Percentiles rank a stretch among this genome's conserved stretches.
Evolutionary conservation across 2,329 filamentous ascomycete genomes (phyloP).

Genomic region (Apiospora koreana): DNA sequence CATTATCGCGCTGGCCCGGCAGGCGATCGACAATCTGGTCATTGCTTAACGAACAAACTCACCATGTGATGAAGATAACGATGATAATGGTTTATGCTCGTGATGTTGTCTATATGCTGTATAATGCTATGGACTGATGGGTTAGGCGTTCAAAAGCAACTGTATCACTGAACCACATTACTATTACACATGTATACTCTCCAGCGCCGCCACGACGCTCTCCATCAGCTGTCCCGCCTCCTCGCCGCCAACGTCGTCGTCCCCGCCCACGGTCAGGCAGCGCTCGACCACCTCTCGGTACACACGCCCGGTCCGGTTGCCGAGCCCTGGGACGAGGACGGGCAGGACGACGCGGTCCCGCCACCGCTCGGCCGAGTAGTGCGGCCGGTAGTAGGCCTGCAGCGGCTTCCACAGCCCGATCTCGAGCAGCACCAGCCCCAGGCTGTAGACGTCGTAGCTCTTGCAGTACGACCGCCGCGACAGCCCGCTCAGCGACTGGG

Average conservation of each 20-base stretch:
- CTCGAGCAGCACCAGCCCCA: slow-evolving; percentile 52
- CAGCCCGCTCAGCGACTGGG: slow-evolving; percentile 38
- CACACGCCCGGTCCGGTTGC: slow-evolving; percentile 40
- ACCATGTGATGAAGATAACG: not conserved
- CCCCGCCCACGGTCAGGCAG: slow-evolving; percentile 38
- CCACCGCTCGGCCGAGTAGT: slow-evolving; percentile 44
- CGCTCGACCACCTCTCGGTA: slow-evolving; percentile 44
- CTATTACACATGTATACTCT: slow-evolving; percentile 34
- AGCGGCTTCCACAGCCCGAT: slow-evolving; percentile 50
- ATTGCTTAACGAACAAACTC: slow-evolving; percentile 42
- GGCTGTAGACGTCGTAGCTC: slow-evolving; percentile 45
- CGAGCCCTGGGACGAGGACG: slow-evolving; percentile 41
- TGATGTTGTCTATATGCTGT: not conserved
- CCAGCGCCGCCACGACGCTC: slow-evolving; percentile 41
- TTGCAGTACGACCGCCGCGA: slow-evolving; percentile 39
- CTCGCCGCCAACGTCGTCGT: slow-evolving; percentile 38
- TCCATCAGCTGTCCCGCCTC: slow-evolving; percentile 44
- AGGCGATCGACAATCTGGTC: slow-evolving; percentile 54
- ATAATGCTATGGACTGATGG: not conserved
- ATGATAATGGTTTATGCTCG: not conserved
- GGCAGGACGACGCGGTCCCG: slow-evolving; percentile 43
- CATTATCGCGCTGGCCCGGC: slow-evolving; percentile 55
- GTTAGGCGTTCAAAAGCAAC: not conserved
- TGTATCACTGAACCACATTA: not conserved
- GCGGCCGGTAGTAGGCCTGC: slow-evolving; percentile 41